phyloP scores from a whole-genome alignment of 306 rosid species.

The Corylus avellana region DNA sequence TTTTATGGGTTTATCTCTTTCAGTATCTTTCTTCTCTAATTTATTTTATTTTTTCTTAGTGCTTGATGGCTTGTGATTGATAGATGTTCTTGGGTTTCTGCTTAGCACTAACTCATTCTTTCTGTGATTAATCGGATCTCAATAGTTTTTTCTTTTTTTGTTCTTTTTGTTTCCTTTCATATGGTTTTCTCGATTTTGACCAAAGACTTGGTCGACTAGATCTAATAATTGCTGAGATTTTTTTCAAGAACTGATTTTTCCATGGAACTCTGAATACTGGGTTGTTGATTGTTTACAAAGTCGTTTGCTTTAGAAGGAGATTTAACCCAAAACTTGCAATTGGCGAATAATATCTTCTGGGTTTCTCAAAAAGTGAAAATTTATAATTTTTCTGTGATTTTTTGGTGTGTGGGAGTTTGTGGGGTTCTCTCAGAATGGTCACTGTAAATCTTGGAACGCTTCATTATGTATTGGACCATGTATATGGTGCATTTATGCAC shows the following conservation, averaged over 20 bases:
- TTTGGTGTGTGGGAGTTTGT: neutral
- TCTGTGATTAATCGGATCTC: neutral
- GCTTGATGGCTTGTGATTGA: neutral
- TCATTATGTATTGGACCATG: constrained; percentile 88
- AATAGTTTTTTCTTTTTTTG: neutral
- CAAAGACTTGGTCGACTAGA: constrained; percentile 2
- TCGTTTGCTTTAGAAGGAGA: neutral
- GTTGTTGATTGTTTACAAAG: neutral
- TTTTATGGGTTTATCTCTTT: neutral
- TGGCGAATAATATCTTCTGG: constrained; percentile 11
- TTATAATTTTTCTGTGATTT: neutral
- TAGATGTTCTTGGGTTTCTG: neutral
- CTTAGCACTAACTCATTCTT: neutral
- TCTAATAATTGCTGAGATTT: constrained; percentile 13
- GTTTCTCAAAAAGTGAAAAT: neutral
- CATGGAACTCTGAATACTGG: neutral
- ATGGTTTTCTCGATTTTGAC: neutral
- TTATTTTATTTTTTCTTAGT: neutral
- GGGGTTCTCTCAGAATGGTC: constrained; percentile 49
- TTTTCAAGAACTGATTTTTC: constrained; percentile 7
- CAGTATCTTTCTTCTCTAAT: neutral
- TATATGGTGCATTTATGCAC: constrained; percentile 92
- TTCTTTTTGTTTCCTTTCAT: neutral
- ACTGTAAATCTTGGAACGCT: constrained; percentile 78
- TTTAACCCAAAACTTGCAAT: neutral